These are phyloP conservation scores for Penicillium vulpinum DNA, from an alignment of 2,329 filamentous ascomycete species.

Conservation along the genomic window DNA sequence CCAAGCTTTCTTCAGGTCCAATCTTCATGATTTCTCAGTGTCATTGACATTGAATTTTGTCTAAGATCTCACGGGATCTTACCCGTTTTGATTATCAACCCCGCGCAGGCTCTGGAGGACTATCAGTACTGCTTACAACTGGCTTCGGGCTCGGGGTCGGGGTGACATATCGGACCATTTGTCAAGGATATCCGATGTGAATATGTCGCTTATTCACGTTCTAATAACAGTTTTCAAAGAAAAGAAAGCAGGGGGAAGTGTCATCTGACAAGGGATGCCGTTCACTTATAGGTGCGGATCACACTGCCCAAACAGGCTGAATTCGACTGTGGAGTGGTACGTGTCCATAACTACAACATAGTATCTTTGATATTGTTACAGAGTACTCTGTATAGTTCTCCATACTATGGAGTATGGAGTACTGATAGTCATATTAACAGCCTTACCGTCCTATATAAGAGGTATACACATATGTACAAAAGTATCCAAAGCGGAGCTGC, in stretches of 20 bases:
- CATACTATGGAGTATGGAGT: not conserved
- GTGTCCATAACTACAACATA: not conserved
- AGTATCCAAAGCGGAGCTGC: conserved; percentile 6
- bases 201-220: not conserved
- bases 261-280: conserved; percentile 18
- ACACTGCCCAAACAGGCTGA: conserved; percentile 16
- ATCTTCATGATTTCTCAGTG: not conserved
- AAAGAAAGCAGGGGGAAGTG: not conserved
- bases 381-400: not conserved
- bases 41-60: not conserved
- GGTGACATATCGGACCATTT: not conserved
- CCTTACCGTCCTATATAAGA: too few species aligned
- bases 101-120: not conserved
- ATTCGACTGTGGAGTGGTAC: conserved; percentile 12
- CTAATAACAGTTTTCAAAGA: not conserved
- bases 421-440: too few species aligned
- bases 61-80: not conserved
- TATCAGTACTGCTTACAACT: not conserved
- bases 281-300: conserved; percentile 12
- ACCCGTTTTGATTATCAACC: conserved; percentile 1
- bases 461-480: too few species aligned
- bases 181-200: conserved; percentile 1
- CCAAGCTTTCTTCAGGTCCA: not conserved
- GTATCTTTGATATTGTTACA: not conserved
- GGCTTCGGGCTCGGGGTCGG: not conserved